Base-by-base conservation (phyloP, 2,329 filamentous ascomycete genomes). In the Alternaria panax region DNA sequence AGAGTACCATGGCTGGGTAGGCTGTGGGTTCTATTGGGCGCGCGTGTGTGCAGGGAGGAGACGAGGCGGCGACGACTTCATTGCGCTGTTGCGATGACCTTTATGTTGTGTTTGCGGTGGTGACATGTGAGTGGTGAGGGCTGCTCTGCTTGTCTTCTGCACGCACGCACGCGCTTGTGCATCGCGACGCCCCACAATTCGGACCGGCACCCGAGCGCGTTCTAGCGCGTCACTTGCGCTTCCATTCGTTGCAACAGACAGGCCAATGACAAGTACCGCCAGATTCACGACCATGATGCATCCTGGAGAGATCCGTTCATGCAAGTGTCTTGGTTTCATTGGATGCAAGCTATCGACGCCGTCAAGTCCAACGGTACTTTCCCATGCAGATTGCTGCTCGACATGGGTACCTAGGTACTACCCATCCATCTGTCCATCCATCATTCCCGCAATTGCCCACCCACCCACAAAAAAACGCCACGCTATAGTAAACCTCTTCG, bases 1-100 rank as follows among this genome's bases (percentile, higher is more conserved):
- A 24, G 7, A 24, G 7, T 41, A 67, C 67, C 67, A 69, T 69
- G 54, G 18, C 43, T 22, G 20, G 30, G n/a, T 7, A 32, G n/a
- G 20, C 34, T 22, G 6, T 7, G 16, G 8, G 28, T 11, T 36
- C 27, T 12, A 45, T 28, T 5, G 41, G 25, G 16, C n/a, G 41
- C 36, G 16, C 16, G 22, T 30, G 5, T 30, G 14, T 22, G 1
- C 16, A 30, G 36, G 28, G 8, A 24, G 2, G 14, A 34, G 2
- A 7, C n/a, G 20, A 36, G 32, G 16, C 14, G 16, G 28, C 28
- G 25, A 28, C 22, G 5, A 45, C 1, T 24, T 11, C 20, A 48
- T 48, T 48, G 30, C 45, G 30, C 30, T 22, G 32, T 34, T 28
- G 12, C 9, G 30, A 22, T 7, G 40, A 14, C 2, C 2, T 5